Base-by-base conservation (phyloP, 257 asterid genomes). In the Gentiana macrophylla region DNA sequence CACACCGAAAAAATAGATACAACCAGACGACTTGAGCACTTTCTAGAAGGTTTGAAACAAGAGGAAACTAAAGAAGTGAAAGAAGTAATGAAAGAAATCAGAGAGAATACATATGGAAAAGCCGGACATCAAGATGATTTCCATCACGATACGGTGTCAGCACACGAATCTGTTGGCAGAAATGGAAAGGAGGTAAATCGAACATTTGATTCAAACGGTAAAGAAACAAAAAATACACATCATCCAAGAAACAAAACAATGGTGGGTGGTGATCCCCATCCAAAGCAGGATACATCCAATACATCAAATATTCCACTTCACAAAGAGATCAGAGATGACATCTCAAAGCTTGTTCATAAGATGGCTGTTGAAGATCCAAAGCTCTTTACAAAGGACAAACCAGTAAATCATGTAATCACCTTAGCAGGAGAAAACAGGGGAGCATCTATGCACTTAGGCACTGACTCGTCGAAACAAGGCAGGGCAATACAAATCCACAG, bases 391-490 rank as follows among this genome's bases (percentile, higher is more conserved):
- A 61, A 71, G 35, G 86, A 77, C 51, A 72, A 53, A 56, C 72
- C 74, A 6, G 74, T 74, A 46, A 77, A 81, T 37, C 24, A 24
- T 24, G 86, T 88, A 36, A 75, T 92, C 63, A 92, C 94, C 37
- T 89, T 92, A 55, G 89, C 94, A 12, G 98, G 97, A 49, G 97
- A 92, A 59, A 92, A 88, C 46, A 74, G 86, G 67, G 98, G 98
- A 35, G 94, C 97, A 13, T 72, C 84, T 3, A 79, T 92, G 95
- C 90, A 85, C 37, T 67, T 83, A 59, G 88, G 94, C 57, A 56
- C 84, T 4, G 77, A 71, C 32, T 64, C 87, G 41, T 65, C 82
- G 7, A 67, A 56, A 36, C 58, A 37, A 67, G 85, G 71, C 52
- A 68, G 61, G 37, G 69, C 66, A n/a, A 32, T 88, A 55, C 90